Evolutionary conservation across 495 filamentous ascomycete genomes (phyloP).

Genomic region (Annulohypoxylon nitens): DNA sequence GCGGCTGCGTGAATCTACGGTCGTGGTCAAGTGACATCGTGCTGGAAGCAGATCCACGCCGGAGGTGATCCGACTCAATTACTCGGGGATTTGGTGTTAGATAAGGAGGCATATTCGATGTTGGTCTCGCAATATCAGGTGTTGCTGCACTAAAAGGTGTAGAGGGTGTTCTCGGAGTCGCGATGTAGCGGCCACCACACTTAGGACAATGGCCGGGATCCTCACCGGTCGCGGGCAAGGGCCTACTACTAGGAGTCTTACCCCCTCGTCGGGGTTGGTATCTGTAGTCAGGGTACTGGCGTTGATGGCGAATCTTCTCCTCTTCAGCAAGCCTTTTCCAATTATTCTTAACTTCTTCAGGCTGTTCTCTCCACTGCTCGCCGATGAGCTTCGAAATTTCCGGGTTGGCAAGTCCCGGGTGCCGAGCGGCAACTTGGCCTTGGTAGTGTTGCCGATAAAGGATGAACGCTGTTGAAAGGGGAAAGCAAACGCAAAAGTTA

Average conservation of each 20-base stretch:
- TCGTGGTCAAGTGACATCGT: conserved; percentile 44
- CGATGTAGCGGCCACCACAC: conserved; percentile 73
- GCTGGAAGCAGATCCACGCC: conserved; percentile 46
- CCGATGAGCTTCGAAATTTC: conserved; percentile 99
- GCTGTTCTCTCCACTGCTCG: conserved; percentile 85
- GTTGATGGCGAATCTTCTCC: conserved; percentile 90
- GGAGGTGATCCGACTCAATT: conserved; percentile 50
- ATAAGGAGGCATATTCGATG: conserved; percentile 44
- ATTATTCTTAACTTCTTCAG: conserved; percentile 79
- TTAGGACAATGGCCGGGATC: conserved; percentile 68
- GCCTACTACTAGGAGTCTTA: conserved; percentile 53
- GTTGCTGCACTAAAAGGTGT: conserved; percentile 62
- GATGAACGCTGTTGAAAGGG: conserved; percentile 82
- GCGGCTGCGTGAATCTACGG: conserved; percentile 48
- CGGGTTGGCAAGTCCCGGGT: conserved; percentile 93
- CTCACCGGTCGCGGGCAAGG: conserved; percentile 56
- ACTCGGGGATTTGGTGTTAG: conserved; percentile 39
- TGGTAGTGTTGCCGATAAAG: conserved; percentile 97
- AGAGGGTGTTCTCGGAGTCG: conserved; percentile 65
- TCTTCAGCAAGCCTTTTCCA: conserved; percentile 96
- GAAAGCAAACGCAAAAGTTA: conserved; percentile 38
- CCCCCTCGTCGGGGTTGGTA: conserved; percentile 90
- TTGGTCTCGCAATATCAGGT: conserved; percentile 40
- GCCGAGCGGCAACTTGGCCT: conserved; percentile 78
- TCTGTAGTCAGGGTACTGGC: conserved; percentile 91